Evolutionary conservation across 116 monocot genomes (phyloP).

Genomic region (Phalaenopsis hybrid): DNA sequence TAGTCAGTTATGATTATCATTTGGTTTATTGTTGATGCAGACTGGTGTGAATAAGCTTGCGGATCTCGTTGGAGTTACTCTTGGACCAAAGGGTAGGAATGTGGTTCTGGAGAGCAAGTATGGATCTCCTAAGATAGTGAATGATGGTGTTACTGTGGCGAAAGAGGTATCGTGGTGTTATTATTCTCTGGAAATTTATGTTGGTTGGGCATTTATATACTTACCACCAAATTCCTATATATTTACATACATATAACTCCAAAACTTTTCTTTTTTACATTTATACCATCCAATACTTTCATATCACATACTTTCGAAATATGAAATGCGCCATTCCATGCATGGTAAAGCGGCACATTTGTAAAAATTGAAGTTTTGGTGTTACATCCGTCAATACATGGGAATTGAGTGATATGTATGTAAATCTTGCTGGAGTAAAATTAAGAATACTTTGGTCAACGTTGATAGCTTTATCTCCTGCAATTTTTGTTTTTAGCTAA

Average conservation of each 20-base stretch:
- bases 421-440: no score
- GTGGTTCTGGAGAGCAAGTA: conserved; percentile 77
- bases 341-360: no score
- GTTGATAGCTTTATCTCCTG: neutral
- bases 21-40: conserved; percentile 23
- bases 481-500: neutral
- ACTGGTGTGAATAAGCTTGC: conserved; percentile 75
- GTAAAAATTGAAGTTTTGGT: no score
- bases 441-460: neutral
- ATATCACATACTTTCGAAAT: no score
- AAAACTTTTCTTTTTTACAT: no score
- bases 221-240: no score
- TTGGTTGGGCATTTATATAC: no score
- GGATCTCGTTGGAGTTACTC: conserved; percentile 68
- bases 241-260: no score
- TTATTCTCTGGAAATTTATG: neutral
- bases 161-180: conserved; percentile 34
- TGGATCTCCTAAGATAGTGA: conserved; percentile 68
- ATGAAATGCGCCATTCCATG: no score
- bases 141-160: conserved; percentile 75
- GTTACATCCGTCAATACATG: neutral
- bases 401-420: no score
- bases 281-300: no score
- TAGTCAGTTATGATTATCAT: neutral
- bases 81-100: conserved; percentile 75